These are phyloP conservation scores for Thalassiosira mediterranea DNA, from an alignment of 352 stramenopile species.

Conservation along the genomic window DNA sequence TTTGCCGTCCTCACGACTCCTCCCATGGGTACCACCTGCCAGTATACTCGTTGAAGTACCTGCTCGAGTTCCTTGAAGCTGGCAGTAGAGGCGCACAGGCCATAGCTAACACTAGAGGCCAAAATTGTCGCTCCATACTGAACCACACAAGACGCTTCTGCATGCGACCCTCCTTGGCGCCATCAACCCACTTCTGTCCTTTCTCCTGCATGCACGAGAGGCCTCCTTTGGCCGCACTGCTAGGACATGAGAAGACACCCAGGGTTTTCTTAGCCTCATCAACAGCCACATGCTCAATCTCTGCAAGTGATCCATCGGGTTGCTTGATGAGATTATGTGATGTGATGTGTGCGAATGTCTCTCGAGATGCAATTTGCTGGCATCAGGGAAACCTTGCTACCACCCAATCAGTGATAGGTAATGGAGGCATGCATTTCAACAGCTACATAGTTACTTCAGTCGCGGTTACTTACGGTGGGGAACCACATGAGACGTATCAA, in stretches of 20 bases:
- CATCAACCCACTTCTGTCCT: conserved; percentile 20
- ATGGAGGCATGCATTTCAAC: too few species aligned
- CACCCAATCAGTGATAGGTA: too few species aligned
- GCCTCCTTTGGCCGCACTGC: neutral
- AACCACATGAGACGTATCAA: too few species aligned
- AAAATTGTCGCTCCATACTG: conserved; percentile 27
- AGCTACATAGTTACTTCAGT: too few species aligned
- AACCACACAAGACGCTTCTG: conserved; percentile 17
- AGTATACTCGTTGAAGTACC: neutral
- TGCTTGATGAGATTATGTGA: too few species aligned
- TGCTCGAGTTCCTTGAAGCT: neutral
- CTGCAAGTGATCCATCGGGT: too few species aligned
- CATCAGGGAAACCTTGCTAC: too few species aligned
- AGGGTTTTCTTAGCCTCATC: conserved; percentile 13
- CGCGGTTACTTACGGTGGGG: too few species aligned
- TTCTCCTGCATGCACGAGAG: conserved; percentile 18
- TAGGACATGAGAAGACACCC: conserved; percentile 17
- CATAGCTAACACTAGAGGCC: conserved; percentile 17
- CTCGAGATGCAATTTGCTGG: too few species aligned
- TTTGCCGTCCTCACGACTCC: conserved; percentile 7
- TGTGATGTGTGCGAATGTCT: too few species aligned
- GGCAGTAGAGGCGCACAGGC: conserved; percentile 3
- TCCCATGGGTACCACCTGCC: conserved; percentile 14
- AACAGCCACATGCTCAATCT: conserved; percentile 16
- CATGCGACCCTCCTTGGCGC: conserved; percentile 1